phyloP scores from a whole-genome alignment of 106 monocot genomes.

The Dendrobium nobile region DNA sequence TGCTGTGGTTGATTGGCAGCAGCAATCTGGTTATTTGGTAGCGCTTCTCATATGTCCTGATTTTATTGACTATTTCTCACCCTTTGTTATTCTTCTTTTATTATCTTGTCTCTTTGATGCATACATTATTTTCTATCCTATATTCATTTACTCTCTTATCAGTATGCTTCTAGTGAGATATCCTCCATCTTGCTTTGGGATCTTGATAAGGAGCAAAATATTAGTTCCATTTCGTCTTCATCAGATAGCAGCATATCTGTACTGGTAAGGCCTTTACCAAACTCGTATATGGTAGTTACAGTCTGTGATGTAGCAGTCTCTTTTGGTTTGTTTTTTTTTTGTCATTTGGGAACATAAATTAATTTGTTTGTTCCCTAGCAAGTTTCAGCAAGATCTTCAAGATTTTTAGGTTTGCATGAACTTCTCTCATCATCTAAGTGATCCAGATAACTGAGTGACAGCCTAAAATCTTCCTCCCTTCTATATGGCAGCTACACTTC shows the following conservation, averaged over 20 bases:
- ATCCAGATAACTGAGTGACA: neutral
- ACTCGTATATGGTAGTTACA: neutral
- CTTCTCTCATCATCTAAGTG: neutral
- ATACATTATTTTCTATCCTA: neutral
- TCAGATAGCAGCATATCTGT: conserved; percentile 64
- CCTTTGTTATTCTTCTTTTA: neutral
- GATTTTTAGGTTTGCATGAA: neutral
- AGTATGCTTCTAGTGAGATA: conserved; percentile 82
- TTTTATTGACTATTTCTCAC: neutral
- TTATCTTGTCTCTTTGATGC: conserved; percentile 1
- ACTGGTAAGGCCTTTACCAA: conserved; percentile 36
- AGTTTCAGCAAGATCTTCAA: neutral
- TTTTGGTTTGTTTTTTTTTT: neutral
- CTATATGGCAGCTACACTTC: neutral
- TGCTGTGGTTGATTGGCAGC: conserved; percentile 87
- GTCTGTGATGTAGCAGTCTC: neutral
- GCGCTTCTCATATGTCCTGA: neutral
- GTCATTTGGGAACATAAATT: neutral
- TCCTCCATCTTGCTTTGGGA: conserved; percentile 80
- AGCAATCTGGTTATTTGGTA: conserved; percentile 89
- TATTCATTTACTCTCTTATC: conserved; percentile 1
- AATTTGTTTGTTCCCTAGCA: neutral
- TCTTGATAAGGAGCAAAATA: conserved; percentile 78
- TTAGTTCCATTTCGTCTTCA: conserved; percentile 50
- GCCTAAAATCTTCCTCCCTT: neutral